Base-by-base conservation (phyloP, 345 rosid genomes). In the Eucalyptus sideroxylon region DNA sequence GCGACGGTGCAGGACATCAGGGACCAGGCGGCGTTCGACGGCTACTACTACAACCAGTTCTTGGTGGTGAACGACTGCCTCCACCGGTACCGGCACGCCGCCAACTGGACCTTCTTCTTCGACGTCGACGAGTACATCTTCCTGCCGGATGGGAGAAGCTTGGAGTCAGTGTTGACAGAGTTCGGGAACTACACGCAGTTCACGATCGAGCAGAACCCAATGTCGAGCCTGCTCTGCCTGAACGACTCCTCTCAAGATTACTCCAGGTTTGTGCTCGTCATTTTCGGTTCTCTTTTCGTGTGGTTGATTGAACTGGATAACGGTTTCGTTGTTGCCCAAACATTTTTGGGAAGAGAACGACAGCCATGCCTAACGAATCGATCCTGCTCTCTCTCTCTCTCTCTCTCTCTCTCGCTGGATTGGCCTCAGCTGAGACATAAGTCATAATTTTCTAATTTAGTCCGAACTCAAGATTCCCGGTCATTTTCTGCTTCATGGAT, bases 181-280 rank as follows among this genome's bases (percentile, higher is more conserved):
- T 95, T 97, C 88, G 95, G 96, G 0, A 94, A 80, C 77, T 91
- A 90, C 67, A 96, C 97, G 80, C 98, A 96, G 94, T 97, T 97
- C 91, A 97, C 99, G 7, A 97, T 96, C 90, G 98, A 97, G 92
- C 99, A 96, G 95, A 97, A 95, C 27, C 98, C 98, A 6, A 97
- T 95, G 98, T 95, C 97, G 87, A 95, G 93, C 90, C 86, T 88
- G 86, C 99, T 96, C 92, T 97, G 99, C 93, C 89, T 97, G 89
- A 94, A 94, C 44, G 96, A 94, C 90, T 91, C 96, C 16, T 44
- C 93, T 89, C 94, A 86, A 50, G 92, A 93, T 44, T 94, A 97
- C 90, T 87, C 96, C 67, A 93, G 96, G 99, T 95, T 91, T 16
- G 81, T 87, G 83, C 47, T 77, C 24, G 83, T 40, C 83, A 37